phyloP scores from a whole-genome alignment of 1,139 yeast species.

The Saccharomycopsis phalli region DNA sequence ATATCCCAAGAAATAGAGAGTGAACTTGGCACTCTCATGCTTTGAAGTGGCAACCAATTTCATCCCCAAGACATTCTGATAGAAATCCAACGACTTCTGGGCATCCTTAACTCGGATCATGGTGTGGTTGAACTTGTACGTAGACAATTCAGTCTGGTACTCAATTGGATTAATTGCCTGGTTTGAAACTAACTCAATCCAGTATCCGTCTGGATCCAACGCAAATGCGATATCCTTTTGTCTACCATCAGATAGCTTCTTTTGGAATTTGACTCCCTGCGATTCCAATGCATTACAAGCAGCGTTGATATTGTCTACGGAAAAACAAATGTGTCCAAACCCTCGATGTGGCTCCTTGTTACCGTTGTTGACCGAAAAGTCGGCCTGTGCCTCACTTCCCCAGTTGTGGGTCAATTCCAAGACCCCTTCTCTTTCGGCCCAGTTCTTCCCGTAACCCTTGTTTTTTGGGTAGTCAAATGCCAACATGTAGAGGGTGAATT shows the following conservation, averaged over 20 bases:
- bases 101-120: conserved; percentile 94
- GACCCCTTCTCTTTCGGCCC: conserved; percentile 65
- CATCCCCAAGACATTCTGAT: conserved; percentile 74
- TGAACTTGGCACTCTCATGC: conserved; percentile 64
- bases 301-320: conserved; percentile 69
- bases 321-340: conserved; percentile 85
- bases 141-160: conserved; percentile 31
- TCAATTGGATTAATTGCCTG: conserved; percentile 31
- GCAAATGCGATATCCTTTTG: conserved; percentile 90
- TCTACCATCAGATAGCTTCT: conserved; percentile 80
- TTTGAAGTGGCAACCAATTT: conserved; percentile 49
- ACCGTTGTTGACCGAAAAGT: conserved; percentile 64
- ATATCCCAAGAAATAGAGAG: conserved; percentile 79
- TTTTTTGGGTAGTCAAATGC: conserved; percentile 44
- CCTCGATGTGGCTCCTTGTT: conserved; percentile 80
- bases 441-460: conserved; percentile 37
- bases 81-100: conserved; percentile 62
- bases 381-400: conserved; percentile 58
- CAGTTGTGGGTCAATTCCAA: conserved; percentile 78
- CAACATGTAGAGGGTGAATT: conserved; percentile 62
- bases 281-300: conserved; percentile 50
- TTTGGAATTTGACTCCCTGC: conserved; percentile 64
- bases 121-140: conserved; percentile 73
- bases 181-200: conserved; percentile 85
- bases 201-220: conserved; percentile 91